A percentile compares a stretch with the other conserved stretches of the same genome.
Conservation (phyloP, 2,329 filamentous ascomycete genomes). For the Neopestalotiopsis clavispora region DNA sequence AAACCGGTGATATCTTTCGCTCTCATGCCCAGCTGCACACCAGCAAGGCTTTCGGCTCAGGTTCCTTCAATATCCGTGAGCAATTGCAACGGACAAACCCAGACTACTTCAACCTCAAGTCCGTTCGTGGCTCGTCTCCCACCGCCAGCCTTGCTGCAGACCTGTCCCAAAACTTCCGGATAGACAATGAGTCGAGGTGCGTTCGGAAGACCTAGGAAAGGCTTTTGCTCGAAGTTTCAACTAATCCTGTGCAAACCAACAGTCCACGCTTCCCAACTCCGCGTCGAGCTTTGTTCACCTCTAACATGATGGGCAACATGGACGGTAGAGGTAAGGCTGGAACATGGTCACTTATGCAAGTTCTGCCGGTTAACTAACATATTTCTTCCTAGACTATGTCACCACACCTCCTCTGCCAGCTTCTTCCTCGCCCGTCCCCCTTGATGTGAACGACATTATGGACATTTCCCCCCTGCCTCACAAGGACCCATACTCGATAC, state of each 20-base stretch:
- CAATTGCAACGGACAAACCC: constrained; percentile 62
- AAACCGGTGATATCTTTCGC: constrained; percentile 55
- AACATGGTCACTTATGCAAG: not conserved
- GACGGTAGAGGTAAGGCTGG: constrained; percentile 62
- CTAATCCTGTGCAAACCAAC: constrained; percentile 22
- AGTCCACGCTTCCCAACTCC: constrained; percentile 86
- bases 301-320: constrained; percentile 65
- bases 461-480: constrained; percentile 93
- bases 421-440: constrained; percentile 78
- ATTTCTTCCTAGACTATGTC: constrained; percentile 63
- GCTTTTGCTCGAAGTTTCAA: not conserved
- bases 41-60: constrained; percentile 59
- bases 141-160: constrained; percentile 91
- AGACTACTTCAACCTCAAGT: constrained; percentile 85
- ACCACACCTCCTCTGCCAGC: constrained; percentile 81
- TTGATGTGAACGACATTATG: constrained; percentile 78
- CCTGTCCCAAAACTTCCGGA: constrained; percentile 94
- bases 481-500: constrained; percentile 76
- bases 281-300: constrained; percentile 82
- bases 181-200: constrained; percentile 84
- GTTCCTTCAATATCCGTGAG: constrained; percentile 81
- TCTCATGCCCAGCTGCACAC: constrained; percentile 53
- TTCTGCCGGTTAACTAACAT: constrained; percentile 23
- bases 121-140: constrained; percentile 84
- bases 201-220: constrained; percentile 32